Base-by-base conservation (phyloP, 345 rosid species). In the Populus simonii region DNA sequence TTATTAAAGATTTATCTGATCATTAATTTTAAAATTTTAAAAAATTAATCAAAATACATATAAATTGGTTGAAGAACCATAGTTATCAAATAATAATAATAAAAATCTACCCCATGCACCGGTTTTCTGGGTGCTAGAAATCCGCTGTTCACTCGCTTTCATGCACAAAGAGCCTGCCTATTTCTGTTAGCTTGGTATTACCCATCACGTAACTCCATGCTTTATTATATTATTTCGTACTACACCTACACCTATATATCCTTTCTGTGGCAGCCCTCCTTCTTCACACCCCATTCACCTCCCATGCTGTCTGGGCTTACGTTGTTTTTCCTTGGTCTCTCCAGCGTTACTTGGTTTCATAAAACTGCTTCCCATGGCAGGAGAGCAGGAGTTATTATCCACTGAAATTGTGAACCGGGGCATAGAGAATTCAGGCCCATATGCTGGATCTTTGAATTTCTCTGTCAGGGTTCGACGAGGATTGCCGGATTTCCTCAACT, bases 351-450 rank as follows among this genome's bases (percentile, higher is more conserved):
- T 47, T 15, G 6, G 18, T 8, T 15, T 47, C 38, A 74, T 45
- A 2, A 1, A 45, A 6, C 22, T 3, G 10, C 18, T 78, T 6
- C 12, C 68, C 1, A 87, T 87, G 89, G 82, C 74, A 11, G 76
- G 68, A 71, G 82, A 82, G 82, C 80, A 78, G 4, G 83, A 85
- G 22, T 62, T 39, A 1, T 75, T 80, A 16, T 85, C 87, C 29
- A 75, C 91, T 1, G 91, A 92, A 83, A 92, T 89, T 38, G 74
- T 88, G 70, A 86, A 88, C 69, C 81, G 74, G 51, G 91, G 85
- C 20, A 67, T 80, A 13, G 82, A 83, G 71, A 84, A 80, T 49
- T 82, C 87, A 0, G 85, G 86, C 12, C 81, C 86, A 22, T 49
- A 83, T 27, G 86, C 89, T 17, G 87, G 90, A n/a, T 85, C 91